Conservation (phyloP, 768 basidiomycete species). For the Jaapia argillacea region DNA sequence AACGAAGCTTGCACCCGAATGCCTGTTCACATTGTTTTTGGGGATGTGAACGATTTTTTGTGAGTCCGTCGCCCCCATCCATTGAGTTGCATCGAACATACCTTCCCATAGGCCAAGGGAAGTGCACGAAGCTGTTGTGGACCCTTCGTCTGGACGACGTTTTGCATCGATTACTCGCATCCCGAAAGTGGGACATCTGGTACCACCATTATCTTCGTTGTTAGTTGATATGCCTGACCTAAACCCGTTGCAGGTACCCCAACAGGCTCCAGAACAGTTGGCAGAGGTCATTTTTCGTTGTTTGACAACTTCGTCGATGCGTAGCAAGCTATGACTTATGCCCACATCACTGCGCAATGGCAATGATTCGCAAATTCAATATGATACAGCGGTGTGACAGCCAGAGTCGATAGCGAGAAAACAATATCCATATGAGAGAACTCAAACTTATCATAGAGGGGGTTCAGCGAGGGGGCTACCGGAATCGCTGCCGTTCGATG, state of each 20-base stretch:
- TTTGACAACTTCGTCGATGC: no score
- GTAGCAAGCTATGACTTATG: no score
- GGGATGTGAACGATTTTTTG: slow-evolving; percentile 43
- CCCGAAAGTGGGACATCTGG: slow-evolving; percentile 22
- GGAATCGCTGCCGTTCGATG: slow-evolving; percentile 20
- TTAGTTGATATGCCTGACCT: slow-evolving; percentile 21
- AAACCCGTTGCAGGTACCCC: background rate
- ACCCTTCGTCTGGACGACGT: slow-evolving; percentile 13
- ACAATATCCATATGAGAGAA: no score
- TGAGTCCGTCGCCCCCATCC: slow-evolving; percentile 15
- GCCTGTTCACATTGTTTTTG: slow-evolving; percentile 47
- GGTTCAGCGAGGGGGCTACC: no score
- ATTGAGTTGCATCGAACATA: background rate
- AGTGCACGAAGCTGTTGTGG: slow-evolving; percentile 22
- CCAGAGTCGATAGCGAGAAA: no score
- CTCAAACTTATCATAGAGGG: no score
- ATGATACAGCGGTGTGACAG: no score
- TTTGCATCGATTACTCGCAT: slow-evolving; percentile 17
- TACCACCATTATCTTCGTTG: slow-evolving; percentile 8
- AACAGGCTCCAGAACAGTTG: background rate
- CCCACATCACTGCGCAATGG: no score
- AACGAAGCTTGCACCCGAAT: slow-evolving; percentile 26
- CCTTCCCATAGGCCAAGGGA: slow-evolving; percentile 16
- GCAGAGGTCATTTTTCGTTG: no score
- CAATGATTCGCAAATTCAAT: no score